Conservation (phyloP, 768 basidiomycete species). For the Naganishia vaughanmartiniae region DNA sequence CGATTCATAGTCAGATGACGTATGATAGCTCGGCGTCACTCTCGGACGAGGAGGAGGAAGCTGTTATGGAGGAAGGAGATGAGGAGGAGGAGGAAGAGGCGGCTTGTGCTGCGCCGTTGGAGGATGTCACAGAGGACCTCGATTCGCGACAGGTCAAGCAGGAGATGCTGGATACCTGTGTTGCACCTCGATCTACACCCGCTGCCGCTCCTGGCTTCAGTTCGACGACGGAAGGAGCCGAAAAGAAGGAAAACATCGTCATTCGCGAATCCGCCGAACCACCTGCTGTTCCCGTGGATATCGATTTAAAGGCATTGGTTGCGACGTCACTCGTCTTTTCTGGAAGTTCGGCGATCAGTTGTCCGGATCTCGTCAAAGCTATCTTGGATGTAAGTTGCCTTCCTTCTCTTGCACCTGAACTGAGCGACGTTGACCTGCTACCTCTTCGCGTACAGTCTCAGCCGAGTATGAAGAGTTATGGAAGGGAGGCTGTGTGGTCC, state of each 20-base stretch:
- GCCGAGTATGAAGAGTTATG: constrained; percentile 43
- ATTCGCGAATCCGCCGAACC: not conserved
- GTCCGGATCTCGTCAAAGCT: constrained; percentile 50
- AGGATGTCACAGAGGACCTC: not conserved
- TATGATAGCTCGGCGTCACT: constrained; percentile 5
- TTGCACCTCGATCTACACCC: not conserved
- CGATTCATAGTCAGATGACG: constrained; percentile 29
- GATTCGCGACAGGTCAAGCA: constrained; percentile 17
- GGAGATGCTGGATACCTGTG: constrained; percentile 1
- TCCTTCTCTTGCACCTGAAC: not conserved
- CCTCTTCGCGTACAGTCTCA: constrained; percentile 41
- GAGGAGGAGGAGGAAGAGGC: constrained; percentile 9
- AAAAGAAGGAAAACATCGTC: not conserved
- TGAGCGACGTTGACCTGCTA: not conserved
- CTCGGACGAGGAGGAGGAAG: not conserved
- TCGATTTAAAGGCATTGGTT: constrained; percentile 45
- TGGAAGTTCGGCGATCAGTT: constrained; percentile 42
- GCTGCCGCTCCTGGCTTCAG: not conserved
- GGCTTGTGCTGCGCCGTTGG: not conserved
- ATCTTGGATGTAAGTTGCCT: constrained; percentile 48
- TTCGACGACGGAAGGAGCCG: not conserved
- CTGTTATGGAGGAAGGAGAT: constrained; percentile 3
- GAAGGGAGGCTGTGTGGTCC: constrained; percentile 41
- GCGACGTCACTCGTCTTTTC: constrained; percentile 50
- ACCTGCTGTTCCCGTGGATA: constrained; percentile 28